These are phyloP conservation scores for Saccharomyces hybrid DNA, from an alignment of 1,139 yeast genomes.

Conservation along the genomic window DNA sequence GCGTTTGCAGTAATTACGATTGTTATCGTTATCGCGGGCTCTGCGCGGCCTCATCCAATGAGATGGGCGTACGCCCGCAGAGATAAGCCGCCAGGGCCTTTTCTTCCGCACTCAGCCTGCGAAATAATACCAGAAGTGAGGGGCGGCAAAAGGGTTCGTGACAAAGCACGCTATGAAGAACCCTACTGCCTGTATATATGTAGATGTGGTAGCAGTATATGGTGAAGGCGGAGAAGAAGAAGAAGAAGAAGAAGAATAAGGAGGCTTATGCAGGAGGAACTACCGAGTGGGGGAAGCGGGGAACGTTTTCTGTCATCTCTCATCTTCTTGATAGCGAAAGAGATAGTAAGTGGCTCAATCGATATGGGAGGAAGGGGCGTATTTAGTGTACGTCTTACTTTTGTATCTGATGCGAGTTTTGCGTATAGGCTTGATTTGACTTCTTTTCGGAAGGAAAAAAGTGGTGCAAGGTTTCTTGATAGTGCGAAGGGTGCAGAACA, in stretches of 20 bases:
- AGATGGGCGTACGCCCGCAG: not conserved
- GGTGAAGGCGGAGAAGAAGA: too few species aligned
- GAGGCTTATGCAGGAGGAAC: too few species aligned
- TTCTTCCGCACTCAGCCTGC: not conserved
- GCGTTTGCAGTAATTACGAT: not conserved
- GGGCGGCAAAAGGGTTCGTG: not conserved
- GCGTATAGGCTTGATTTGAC: not conserved
- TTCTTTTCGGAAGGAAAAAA: not conserved
- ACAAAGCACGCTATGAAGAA: not conserved
- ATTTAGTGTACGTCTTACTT: not conserved
- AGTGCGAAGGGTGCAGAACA: not conserved
- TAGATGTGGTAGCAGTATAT: too few species aligned
- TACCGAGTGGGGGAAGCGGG: too few species aligned
- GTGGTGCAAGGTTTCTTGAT: not conserved
- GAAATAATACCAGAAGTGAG: not conserved
- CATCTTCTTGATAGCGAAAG: too few species aligned
- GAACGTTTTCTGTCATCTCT: too few species aligned
- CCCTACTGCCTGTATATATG: too few species aligned
- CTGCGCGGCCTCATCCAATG: not conserved
- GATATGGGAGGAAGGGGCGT: not conserved
- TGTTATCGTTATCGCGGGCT: not conserved
- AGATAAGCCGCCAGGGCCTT: conserved; percentile 1
- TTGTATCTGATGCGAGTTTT: not conserved
- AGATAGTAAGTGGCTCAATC: too few species aligned
- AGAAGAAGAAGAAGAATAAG: too few species aligned